phyloP scores from a whole-genome alignment of 2,329 filamentous ascomycete genomes.

The Nigrograna mackinnonii region DNA sequence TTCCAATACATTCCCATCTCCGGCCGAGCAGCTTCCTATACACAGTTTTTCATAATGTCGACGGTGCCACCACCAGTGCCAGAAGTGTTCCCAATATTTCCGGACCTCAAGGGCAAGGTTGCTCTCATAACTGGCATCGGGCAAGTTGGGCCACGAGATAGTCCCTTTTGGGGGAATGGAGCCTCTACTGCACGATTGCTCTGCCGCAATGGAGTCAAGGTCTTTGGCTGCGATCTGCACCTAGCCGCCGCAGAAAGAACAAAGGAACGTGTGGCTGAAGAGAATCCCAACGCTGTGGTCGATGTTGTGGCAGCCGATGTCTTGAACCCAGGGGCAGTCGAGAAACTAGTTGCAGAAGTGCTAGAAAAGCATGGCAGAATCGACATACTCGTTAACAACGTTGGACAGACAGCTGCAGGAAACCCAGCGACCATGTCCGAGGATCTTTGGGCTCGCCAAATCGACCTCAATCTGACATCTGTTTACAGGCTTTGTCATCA shows the following conservation, averaged over 20 bases:
- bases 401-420: constrained; percentile 56
- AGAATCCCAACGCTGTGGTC: constrained; percentile 1
- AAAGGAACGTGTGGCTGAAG: neutral
- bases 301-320: constrained; percentile 12
- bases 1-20: no score
- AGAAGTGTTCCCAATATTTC: constrained; percentile 1
- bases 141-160: constrained; percentile 3
- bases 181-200: constrained; percentile 9
- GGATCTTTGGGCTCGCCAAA: constrained; percentile 56
- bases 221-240: constrained; percentile 14
- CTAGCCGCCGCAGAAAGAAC: constrained; percentile 6
- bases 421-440: constrained; percentile 54
- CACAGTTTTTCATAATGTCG: neutral
- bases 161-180: constrained; percentile 12
- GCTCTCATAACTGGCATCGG: constrained; percentile 14
- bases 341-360: neutral
- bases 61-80: neutral
- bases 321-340: neutral
- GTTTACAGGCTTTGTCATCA: constrained; percentile 58
- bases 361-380: constrained; percentile 49
- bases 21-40: no score
- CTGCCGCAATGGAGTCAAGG: constrained; percentile 4
- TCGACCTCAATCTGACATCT: constrained; percentile 60
- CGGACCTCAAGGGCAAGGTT: constrained; percentile 12
- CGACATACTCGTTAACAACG: constrained; percentile 60